Conservation (phyloP, 306 rosid genomes). For the Cicer bijugum region DNA sequence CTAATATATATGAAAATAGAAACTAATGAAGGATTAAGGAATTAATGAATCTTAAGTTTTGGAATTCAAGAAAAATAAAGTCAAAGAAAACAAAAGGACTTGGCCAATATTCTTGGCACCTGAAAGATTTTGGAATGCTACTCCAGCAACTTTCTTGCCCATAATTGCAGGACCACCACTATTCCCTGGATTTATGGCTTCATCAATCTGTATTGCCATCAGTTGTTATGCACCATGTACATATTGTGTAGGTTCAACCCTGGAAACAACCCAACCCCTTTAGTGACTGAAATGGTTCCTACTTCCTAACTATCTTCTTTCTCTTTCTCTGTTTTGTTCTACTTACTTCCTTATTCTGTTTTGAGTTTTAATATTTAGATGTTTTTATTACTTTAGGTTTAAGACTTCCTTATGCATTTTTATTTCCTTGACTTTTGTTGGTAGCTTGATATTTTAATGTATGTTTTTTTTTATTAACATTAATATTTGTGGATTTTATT, state of each 20-base stretch:
- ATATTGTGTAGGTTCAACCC: constrained; percentile 94
- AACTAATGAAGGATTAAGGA: not conserved
- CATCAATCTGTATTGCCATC: constrained; percentile 94
- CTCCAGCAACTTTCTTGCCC: constrained; percentile 86
- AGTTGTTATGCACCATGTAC: constrained; percentile 88
- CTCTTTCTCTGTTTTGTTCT: no score
- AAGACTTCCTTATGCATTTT: no score
- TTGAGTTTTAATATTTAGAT: no score
- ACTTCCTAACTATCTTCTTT: no score
- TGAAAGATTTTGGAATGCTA: constrained; percentile 96
- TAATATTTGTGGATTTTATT: no score
- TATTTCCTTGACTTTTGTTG: no score
- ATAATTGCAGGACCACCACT: constrained; percentile 96
- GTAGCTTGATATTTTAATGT: no score
- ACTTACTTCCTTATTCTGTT: no score
- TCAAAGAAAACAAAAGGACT: constrained; percentile 40
- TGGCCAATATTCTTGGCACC: constrained; percentile 95
- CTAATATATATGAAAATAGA: constrained; percentile 13
- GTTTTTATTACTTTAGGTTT: no score
- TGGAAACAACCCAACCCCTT: constrained; percentile 74
- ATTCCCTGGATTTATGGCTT: constrained; percentile 94
- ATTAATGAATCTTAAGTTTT: constrained; percentile 26
- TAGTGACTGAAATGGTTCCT: constrained; percentile 78
- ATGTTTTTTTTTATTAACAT: no score
- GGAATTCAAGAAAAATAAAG: constrained; percentile 13